These are phyloP conservation scores for Rhodomyrtus tomentosa DNA, from an alignment of 345 rosid genomes.

Conservation along the genomic window DNA sequence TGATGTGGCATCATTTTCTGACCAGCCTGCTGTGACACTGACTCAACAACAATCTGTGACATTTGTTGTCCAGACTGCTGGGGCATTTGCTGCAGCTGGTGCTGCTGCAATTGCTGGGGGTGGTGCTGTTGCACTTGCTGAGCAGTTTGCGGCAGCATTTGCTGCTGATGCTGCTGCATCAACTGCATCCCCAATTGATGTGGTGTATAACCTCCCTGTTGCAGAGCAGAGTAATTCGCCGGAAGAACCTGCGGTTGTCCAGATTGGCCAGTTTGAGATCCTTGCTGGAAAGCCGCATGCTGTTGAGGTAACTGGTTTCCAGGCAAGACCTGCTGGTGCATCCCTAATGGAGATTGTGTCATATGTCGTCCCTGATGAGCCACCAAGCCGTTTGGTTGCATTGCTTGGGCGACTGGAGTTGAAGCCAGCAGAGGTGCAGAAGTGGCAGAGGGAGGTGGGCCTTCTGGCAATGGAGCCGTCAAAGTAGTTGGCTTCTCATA, in stretches of 20 bases:
- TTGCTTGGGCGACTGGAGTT: conserved; percentile 30
- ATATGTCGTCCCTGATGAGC: conserved; percentile 28
- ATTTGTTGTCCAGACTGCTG: conserved; percentile 35
- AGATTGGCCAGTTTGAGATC: not conserved
- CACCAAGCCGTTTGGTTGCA: conserved; percentile 28
- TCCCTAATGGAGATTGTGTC: conserved; percentile 11
- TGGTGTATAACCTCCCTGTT: conserved; percentile 34
- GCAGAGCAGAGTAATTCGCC: conserved; percentile 29
- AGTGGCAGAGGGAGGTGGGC: conserved; percentile 32
- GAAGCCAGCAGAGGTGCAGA: conserved; percentile 56
- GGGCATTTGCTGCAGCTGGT: conserved; percentile 24
- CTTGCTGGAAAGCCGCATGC: conserved; percentile 23
- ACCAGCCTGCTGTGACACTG: conserved; percentile 30
- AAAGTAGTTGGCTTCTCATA: conserved; percentile 71
- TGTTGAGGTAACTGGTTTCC: conserved; percentile 35
- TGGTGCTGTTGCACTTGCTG: conserved; percentile 47
- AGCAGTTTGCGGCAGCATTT: conserved; percentile 27
- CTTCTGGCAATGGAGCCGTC: conserved; percentile 50
- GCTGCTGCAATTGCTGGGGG: conserved; percentile 31
- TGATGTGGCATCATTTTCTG: conserved; percentile 29
- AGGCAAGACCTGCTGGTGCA: conserved; percentile 31
- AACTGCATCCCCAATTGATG: conserved; percentile 44
- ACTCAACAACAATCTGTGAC: conserved; percentile 38
- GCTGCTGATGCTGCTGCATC: conserved; percentile 55
- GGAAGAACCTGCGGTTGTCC: conserved; percentile 26